Evolutionary conservation across 768 basidiomycete genomes (phyloP).

Genomic region (Boletus pseudo-olivaceus): DNA sequence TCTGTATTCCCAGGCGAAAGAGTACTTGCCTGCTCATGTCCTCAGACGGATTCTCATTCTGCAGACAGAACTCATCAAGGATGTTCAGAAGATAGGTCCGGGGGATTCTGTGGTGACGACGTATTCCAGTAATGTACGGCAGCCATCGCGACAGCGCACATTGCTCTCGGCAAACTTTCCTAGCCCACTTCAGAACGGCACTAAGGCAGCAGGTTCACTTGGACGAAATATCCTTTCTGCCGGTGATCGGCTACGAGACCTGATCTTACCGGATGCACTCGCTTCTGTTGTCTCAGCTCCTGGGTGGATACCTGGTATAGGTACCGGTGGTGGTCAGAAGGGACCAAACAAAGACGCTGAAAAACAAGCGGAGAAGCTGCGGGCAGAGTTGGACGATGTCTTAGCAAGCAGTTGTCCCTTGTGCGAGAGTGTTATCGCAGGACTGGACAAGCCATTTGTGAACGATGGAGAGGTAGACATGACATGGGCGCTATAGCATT

Average conservation of each 20-base stretch:
- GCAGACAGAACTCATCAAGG: slow-evolving; percentile 79
- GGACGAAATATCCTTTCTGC: slow-evolving; percentile 83
- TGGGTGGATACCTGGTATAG: slow-evolving; percentile 72
- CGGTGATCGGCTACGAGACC: slow-evolving; percentile 83
- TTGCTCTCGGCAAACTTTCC: slow-evolving; percentile 74
- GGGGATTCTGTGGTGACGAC: slow-evolving; percentile 34
- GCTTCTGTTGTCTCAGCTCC: slow-evolving; percentile 79
- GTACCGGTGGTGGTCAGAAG: slow-evolving; percentile 43
- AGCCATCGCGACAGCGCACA: slow-evolving; percentile 54
- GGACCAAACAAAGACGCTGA: slow-evolving; percentile 45
- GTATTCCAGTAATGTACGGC: slow-evolving; percentile 37
- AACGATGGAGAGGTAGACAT: slow-evolving; percentile 72
- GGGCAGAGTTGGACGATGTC: slow-evolving; percentile 84
- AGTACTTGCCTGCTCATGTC: slow-evolving; percentile 77
- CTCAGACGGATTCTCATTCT: slow-evolving; percentile 83
- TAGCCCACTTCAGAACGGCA: slow-evolving; percentile 57
- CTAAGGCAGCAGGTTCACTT: slow-evolving; percentile 61
- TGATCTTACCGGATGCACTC: slow-evolving; percentile 92
- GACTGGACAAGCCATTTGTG: slow-evolving; percentile 85
- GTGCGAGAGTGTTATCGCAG: slow-evolving; percentile 85
- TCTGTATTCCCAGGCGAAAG: slow-evolving; percentile 67
- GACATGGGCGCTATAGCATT: slow-evolving; percentile 64
- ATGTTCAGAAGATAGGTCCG: slow-evolving; percentile 30
- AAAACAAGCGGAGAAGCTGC: slow-evolving; percentile 66
- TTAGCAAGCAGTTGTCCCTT: slow-evolving; percentile 88